A percentile compares a stretch with the other conserved stretches of the same genome.
phyloP scores from a whole-genome alignment of 768 basidiomycete species.

The Pleurotus cornucopiae region DNA sequence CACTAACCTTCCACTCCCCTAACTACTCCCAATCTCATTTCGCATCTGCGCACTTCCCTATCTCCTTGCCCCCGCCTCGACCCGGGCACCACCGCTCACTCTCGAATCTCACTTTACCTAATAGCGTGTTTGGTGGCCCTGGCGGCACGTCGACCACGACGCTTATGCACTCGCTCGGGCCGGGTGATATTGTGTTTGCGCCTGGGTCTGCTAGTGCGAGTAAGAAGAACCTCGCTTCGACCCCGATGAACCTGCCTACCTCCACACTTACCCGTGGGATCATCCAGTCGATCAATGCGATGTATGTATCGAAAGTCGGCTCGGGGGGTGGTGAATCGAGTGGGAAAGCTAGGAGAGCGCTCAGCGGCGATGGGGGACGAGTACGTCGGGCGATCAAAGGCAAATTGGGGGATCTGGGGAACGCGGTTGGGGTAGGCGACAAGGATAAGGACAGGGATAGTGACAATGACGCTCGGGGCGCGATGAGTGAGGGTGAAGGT shows the following conservation, averaged over 20 bases:
- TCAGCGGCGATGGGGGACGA: constrained; percentile 27
- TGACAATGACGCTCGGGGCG: not conserved
- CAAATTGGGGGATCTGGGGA: constrained; percentile 52
- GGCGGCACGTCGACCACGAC: not conserved
- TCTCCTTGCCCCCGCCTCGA: constrained; percentile 2
- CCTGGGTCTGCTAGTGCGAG: constrained; percentile 18
- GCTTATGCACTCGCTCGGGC: not conserved
- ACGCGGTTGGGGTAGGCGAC: constrained; percentile 24
- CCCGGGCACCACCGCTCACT: constrained; percentile 12
- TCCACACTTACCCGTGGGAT: constrained; percentile 11
- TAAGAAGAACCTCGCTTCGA: constrained; percentile 1
- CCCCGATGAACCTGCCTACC: not conserved
- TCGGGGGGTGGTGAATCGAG: not conserved
- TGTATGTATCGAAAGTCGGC: constrained; percentile 1
- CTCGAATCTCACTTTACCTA: constrained; percentile 13
- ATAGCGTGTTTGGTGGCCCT: not conserved
- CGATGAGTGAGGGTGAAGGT: constrained; percentile 7
- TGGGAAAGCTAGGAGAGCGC: not conserved
- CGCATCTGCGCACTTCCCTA: not conserved
- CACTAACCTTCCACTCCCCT: constrained; percentile 18
- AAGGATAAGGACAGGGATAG: constrained; percentile 18
- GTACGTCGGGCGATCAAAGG: constrained; percentile 60
- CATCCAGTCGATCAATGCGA: not conserved
- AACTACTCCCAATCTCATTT: constrained; percentile 10
- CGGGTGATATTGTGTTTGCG: constrained; percentile 8